Evolutionary conservation across 2,329 filamentous ascomycete species (phyloP), one percentile per base, ranked within the genome.

Genomic region (Bipolaris bicolor): DNA sequence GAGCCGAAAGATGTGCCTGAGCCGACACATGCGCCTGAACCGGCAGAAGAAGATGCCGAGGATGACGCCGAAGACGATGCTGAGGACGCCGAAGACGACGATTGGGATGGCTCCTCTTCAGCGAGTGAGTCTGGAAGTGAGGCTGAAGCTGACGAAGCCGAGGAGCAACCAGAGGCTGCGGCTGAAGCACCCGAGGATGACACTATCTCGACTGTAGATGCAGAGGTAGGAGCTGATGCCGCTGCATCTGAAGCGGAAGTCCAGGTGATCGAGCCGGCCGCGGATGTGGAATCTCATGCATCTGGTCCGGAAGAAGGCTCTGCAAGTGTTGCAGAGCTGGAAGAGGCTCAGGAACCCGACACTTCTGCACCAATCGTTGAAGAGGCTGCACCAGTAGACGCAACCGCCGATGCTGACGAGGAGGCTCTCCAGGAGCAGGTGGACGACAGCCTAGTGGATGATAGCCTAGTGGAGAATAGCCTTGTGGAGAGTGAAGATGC

Each of bases 341-440:
- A 52, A 36, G 18, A 48, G 15, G 5, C 51, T 22, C 49, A 51
- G 13, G 61, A 62, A 41, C 20, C 44, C 16, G 46, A 50, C 5
- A 22, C 31, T 16, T 13, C 59, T 33, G 29, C 40, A 33, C 31
- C 46, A 13, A 22, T 22, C 29, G n/a, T 34, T 7, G 50, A 60
- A 34, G 44, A 34, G 4, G 39, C 15, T 9, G n/a, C 46, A 3
- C 3, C 24, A 31, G 22, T 26, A 4, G 31, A 58, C 33, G 57
- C 53, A 11, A 22, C 41, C 5, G 7, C 18, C 4, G 24, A 51
- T 5, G 26, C 26, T 29, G 37, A 26, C 2, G 16, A 26, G 22
- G 22, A 34, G 22, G 37, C 11, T 3, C 2, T 11, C 4, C 10
- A 43, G 39, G 40, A 45, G 49, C 40, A 45, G 9, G 49, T 24